Conservation (phyloP, 192 early-diverging fungal species). For the Linnemannia elongata region DNA sequence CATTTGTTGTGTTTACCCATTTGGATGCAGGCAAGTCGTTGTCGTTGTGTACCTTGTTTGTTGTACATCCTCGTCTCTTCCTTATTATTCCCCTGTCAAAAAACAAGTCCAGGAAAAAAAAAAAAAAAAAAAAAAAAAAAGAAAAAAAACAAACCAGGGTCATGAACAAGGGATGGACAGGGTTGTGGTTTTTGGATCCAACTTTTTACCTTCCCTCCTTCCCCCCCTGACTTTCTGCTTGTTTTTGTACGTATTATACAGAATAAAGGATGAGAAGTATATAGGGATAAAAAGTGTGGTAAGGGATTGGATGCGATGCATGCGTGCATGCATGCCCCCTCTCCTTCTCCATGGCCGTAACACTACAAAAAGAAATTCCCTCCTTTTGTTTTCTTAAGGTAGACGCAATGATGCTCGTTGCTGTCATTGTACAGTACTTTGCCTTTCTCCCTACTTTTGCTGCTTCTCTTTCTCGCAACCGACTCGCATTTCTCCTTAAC, state of each 20-base stretch:
- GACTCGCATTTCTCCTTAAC: too few species aligned
- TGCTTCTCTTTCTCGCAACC: too few species aligned
- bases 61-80: too few species aligned
- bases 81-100: neutral
- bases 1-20: neutral
- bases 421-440: too few species aligned
- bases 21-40: neutral
- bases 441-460: too few species aligned
- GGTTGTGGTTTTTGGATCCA: conserved; percentile 1
- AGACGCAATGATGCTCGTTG: neutral
- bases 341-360: neutral
- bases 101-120: neutral
- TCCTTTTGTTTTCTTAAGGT: neutral
- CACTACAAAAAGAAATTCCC: too few species aligned
- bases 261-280: too few species aligned
- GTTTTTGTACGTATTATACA: neutral
- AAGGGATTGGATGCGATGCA: neutral
- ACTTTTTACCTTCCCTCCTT: neutral
- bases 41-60: neutral
- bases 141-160: neutral
- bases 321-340: neutral
- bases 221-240: neutral
- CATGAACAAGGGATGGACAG: neutral
- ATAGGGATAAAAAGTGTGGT: too few species aligned
- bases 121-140: neutral